A percentile compares a stretch with the other conserved stretches of the same genome.
phyloP scores from a whole-genome alignment of 2,329 filamentous ascomycete genomes.

The Xylariaceae sp. region DNA sequence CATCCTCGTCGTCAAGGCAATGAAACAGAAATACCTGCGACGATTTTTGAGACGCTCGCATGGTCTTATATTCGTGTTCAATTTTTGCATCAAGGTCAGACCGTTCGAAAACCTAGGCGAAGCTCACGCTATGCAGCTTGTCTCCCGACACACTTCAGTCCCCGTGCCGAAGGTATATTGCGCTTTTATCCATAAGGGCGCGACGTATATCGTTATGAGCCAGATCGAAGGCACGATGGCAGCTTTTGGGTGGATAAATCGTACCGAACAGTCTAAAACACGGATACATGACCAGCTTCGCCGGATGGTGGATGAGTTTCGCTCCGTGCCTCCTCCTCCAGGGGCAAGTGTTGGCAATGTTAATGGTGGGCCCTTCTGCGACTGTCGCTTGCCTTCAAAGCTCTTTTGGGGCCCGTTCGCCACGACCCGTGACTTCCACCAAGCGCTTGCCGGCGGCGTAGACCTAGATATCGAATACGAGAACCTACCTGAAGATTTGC shows the following conservation, averaged over 20 bases:
- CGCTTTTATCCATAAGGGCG: slow-evolving; percentile 38
- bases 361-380: slow-evolving; percentile 28
- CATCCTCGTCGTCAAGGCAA: too few species aligned
- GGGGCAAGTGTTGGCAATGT: slow-evolving; percentile 25
- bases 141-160: slow-evolving; percentile 40
- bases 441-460: slow-evolving; percentile 27
- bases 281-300: slow-evolving; percentile 25
- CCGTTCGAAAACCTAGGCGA: slow-evolving; percentile 33
- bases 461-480: not conserved
- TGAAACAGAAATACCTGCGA: too few species aligned
- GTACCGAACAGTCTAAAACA: slow-evolving; percentile 10
- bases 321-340: slow-evolving; percentile 21
- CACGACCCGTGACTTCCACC: slow-evolving; percentile 33
- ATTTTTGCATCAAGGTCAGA: slow-evolving; percentile 29
- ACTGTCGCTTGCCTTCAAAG: slow-evolving; percentile 26
- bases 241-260: not conserved
- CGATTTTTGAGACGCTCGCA: too few species aligned
- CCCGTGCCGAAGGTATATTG: slow-evolving; percentile 44
- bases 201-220: slow-evolving; percentile 46
- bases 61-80: too few species aligned
- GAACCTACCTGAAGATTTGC: slow-evolving; percentile 5
- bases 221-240: slow-evolving; percentile 27
- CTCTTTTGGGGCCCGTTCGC: slow-evolving; percentile 34
- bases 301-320: slow-evolving; percentile 24
- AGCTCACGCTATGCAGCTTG: slow-evolving; percentile 39